Evolutionary conservation across 2,329 filamentous ascomycete species (phyloP), one percentile per base, ranked within the genome.

Genomic region (Colletotrichum sp.): DNA sequence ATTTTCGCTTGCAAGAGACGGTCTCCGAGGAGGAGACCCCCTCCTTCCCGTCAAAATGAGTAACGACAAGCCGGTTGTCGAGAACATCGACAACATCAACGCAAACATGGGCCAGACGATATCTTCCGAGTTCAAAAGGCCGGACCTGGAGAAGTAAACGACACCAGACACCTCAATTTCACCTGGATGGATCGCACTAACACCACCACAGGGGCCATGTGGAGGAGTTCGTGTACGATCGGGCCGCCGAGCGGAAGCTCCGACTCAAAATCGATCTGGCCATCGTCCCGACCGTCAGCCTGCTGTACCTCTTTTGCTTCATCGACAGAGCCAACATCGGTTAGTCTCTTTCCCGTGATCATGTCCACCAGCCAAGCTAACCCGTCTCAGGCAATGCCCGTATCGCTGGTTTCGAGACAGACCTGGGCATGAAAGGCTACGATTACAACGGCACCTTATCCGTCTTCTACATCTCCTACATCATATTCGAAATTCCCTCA

Each of bases 281-380:
- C 78, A 88, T 93, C 72, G 84, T 93, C 2, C 91, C 92, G 0
- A 91, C 90, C 0, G 90, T 93, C 2, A 84, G 90, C 6, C 76
- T 93, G 5, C 84, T 93, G 8, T 93, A 93, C 76, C 84, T 93
- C 0, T 92, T 93, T 77, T 92, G 90, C 80, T 93, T 93, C 80
- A 92, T 93, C 74, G 91, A 93, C 78, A 86, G 92, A 27, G 89
- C 91, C 34, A 93, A 93, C 77, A 92, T 93, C 65, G 91, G 90
- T 90, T 80, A 72, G 82, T 62, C 1, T 21, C 0, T 1, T n/a
- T 11, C 33, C 3, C 24, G 8, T 16, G 27, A 21, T 15, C 7
- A 7, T 3, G 33, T 12, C 62, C 9, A 1, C 18, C 24, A 12
- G 51, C 36, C 16, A 8, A 47, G 18, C 58, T 68, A 12, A 72